Percentiles rank a stretch among this genome's conserved stretches.
These are phyloP conservation scores for Cyclostephanos invisitatus DNA, from an alignment of 108 stramenopile species.

Conservation along the genomic window DNA sequence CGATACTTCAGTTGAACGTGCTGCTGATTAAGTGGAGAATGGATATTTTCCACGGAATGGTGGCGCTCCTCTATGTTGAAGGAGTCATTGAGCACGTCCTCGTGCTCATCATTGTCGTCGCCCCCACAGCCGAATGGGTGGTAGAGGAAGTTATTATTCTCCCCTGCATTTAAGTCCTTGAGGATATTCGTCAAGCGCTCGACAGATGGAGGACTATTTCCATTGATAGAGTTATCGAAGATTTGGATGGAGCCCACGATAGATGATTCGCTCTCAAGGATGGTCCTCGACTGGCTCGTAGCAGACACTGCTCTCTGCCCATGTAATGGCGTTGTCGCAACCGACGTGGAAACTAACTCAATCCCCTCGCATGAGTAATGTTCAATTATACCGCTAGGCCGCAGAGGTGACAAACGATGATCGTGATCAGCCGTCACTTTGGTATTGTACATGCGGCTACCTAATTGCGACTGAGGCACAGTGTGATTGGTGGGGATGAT, in stretches of 20 bases:
- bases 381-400: not conserved
- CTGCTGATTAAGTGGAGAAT: not conserved
- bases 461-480: too few relatives aligned
- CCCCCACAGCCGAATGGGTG: slow-evolving; percentile 14
- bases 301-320: not conserved
- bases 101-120: not conserved
- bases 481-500: not conserved
- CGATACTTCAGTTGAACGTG: slow-evolving; percentile 11
- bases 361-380: slow-evolving; percentile 3
- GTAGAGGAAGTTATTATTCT: slow-evolving; percentile 8
- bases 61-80: slow-evolving; percentile 2
- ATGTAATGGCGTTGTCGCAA: slow-evolving; percentile 7
- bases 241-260: slow-evolving; percentile 5
- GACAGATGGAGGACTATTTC: slow-evolving; percentile 12
- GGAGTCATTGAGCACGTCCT: not conserved
- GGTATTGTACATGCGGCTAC: too few relatives aligned
- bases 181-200: slow-evolving; percentile 10
- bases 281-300: slow-evolving; percentile 1
- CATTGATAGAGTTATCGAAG: slow-evolving; percentile 1
- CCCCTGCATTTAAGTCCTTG: not conserved
- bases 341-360: slow-evolving; percentile 11
- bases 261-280: not conserved
- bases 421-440: not conserved
- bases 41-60: not conserved
- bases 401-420: not conserved